Percentiles rank a stretch among this genome's conserved stretches.
Evolutionary conservation across 495 filamentous ascomycete species (phyloP).

Genomic region (Staphylotrichum longicolle): DNA sequence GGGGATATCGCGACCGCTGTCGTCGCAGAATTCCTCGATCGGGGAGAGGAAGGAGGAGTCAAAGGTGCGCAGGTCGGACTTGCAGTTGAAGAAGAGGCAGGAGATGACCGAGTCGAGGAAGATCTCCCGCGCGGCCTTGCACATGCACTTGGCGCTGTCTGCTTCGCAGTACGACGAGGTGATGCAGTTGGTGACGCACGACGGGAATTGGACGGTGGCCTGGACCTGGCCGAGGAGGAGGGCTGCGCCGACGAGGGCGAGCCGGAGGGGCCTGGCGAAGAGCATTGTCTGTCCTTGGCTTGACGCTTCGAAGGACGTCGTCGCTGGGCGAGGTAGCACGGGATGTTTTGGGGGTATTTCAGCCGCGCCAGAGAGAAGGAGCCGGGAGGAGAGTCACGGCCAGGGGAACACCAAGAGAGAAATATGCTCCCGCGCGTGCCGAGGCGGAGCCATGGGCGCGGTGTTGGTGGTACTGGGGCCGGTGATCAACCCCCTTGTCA

Average conservation of each 20-base stretch:
- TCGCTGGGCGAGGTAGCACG: no score
- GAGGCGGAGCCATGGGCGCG: neutral
- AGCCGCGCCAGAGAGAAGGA: neutral
- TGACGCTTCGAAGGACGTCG: no score
- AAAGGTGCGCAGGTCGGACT: conserved; percentile 24
- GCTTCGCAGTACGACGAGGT: conserved; percentile 22
- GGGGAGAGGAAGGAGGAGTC: conserved; percentile 26
- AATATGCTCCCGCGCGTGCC: conserved; percentile 5
- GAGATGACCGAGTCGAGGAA: conserved; percentile 29
- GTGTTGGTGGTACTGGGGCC: neutral
- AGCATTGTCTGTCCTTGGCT: conserved; percentile 12
- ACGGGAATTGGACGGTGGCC: conserved; percentile 20
- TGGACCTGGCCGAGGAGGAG: conserved; percentile 14
- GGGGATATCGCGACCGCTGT: conserved; percentile 24
- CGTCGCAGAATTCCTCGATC: conserved; percentile 27
- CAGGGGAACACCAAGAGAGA: neutral
- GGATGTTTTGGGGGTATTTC: neutral
- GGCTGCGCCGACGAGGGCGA: conserved; percentile 17
- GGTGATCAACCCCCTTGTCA: conserved; percentile 4
- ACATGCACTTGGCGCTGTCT: conserved; percentile 30
- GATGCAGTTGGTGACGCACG: conserved; percentile 31
- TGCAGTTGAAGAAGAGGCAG: conserved; percentile 35
- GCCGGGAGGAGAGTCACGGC: neutral
- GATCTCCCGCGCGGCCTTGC: conserved; percentile 21
- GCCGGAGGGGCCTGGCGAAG: conserved; percentile 9